Evolutionary conservation across 176 grass and related monocot genomes (phyloP).

Genomic region (Avena atlantica): DNA sequence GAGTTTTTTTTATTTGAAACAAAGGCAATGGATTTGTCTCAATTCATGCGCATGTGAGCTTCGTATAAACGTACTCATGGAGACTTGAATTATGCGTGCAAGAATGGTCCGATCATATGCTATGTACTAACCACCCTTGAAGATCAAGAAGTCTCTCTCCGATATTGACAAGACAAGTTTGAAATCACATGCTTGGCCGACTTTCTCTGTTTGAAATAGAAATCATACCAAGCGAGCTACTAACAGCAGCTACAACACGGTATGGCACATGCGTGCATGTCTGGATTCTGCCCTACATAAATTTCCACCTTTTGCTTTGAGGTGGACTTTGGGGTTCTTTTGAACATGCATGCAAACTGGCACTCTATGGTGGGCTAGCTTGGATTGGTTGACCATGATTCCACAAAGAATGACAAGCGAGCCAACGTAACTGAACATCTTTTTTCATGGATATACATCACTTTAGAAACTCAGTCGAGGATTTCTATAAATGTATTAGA

Average conservation of each 20-base stretch:
- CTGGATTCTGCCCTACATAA: neutral
- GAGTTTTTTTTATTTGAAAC: too few relatives aligned
- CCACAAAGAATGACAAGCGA: neutral
- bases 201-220: neutral
- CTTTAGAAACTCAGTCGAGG: too few relatives aligned
- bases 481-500: too few relatives aligned
- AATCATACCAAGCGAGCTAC: neutral
- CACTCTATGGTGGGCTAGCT: slow-evolving; percentile 27
- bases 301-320: neutral
- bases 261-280: neutral
- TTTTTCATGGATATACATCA: neutral
- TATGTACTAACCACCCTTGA: neutral
- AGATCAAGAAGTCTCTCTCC: neutral
- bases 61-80: neutral
- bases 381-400: neutral
- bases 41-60: too few relatives aligned
- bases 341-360: slow-evolving; percentile 30
- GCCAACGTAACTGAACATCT: neutral
- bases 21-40: too few relatives aligned
- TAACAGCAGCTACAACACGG: neutral
- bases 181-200: neutral
- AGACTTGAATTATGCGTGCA: neutral
- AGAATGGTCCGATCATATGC: neutral
- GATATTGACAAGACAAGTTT: neutral
- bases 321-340: slow-evolving; percentile 11